Evolutionary conservation across 2,329 filamentous ascomycete species (phyloP).

Genomic region (Fusarium sp.): DNA sequence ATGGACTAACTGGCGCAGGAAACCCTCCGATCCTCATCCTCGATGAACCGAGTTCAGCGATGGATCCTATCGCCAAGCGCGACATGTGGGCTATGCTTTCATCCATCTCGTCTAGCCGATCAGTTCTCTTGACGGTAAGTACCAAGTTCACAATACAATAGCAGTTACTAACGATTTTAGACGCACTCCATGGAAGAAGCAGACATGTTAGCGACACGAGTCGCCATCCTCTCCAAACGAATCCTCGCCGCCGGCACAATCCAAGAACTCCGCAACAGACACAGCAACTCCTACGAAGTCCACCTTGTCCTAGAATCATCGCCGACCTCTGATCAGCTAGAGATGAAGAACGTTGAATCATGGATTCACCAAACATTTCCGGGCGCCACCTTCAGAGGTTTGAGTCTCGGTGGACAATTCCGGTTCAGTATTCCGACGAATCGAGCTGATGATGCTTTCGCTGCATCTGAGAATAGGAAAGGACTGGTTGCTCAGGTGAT

Average conservation of each 20-base stretch:
- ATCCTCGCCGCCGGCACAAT: conserved; percentile 84
- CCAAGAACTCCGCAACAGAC: conserved; percentile 73
- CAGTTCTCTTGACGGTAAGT: conserved; percentile 70
- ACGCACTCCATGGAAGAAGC: conserved; percentile 88
- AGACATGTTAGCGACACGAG: conserved; percentile 71
- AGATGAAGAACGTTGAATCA: neutral
- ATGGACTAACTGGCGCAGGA: neutral
- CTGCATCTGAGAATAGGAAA: neutral
- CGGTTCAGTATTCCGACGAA: neutral
- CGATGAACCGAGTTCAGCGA: conserved; percentile 78
- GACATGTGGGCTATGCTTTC: conserved; percentile 80
- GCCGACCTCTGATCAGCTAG: conserved; percentile 67
- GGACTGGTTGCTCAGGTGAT: neutral
- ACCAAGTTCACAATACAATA: neutral
- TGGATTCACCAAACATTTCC: neutral
- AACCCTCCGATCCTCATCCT: conserved; percentile 79
- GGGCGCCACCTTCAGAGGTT: neutral
- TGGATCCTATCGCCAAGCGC: conserved; percentile 79
- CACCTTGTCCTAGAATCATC: conserved; percentile 79
- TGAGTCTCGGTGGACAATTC: neutral
- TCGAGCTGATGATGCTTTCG: neutral
- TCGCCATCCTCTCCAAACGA: conserved; percentile 79
- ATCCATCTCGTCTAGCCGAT: conserved; percentile 72
- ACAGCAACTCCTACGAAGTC: conserved; percentile 79
- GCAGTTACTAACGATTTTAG: fast-evolving